Evolutionary conservation across 495 filamentous ascomycete genomes (phyloP).

Genomic region (Astrocystis sublimbata): DNA sequence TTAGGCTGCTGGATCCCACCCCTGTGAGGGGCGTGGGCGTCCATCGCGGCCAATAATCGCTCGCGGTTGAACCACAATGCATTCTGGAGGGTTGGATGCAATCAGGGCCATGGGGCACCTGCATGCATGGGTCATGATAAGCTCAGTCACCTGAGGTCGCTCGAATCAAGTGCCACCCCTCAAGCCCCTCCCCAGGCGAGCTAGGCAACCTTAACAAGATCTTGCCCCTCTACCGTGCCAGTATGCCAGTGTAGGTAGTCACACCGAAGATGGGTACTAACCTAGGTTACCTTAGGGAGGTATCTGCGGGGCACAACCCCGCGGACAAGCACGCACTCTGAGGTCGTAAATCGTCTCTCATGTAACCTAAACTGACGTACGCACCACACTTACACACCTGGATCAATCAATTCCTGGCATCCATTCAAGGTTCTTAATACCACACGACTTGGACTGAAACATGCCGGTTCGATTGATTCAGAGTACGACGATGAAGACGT

Average conservation of each 20-base stretch:
- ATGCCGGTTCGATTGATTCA: constrained; percentile 1
- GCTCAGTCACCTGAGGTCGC: constrained; percentile 17
- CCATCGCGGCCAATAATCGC: not conserved
- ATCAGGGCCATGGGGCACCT: too few species aligned
- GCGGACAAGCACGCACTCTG: too few species aligned
- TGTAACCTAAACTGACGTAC: too few species aligned
- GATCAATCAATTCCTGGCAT: too few species aligned
- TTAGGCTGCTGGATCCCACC: constrained; percentile 1
- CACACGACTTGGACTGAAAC: not conserved
- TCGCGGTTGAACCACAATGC: not conserved
- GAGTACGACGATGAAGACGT: not conserved
- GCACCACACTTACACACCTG: too few species aligned
- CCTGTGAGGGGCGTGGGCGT: constrained; percentile 6
- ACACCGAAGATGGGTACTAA: constrained; percentile 2
- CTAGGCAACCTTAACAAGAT: constrained; percentile 18
- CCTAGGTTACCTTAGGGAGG: too few species aligned
- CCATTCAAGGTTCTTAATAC: not conserved
- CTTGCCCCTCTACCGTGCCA: too few species aligned
- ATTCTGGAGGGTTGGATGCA: constrained; percentile 12
- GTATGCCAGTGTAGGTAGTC: too few species aligned
- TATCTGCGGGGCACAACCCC: too few species aligned
- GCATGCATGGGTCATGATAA: constrained; percentile 14
- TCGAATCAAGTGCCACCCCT: constrained; percentile 6
- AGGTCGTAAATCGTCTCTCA: too few species aligned
- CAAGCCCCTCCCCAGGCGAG: too few species aligned